Evolutionary conservation across 768 basidiomycete genomes (phyloP).

Genomic region (Cystofilobasidium ferigula): DNA sequence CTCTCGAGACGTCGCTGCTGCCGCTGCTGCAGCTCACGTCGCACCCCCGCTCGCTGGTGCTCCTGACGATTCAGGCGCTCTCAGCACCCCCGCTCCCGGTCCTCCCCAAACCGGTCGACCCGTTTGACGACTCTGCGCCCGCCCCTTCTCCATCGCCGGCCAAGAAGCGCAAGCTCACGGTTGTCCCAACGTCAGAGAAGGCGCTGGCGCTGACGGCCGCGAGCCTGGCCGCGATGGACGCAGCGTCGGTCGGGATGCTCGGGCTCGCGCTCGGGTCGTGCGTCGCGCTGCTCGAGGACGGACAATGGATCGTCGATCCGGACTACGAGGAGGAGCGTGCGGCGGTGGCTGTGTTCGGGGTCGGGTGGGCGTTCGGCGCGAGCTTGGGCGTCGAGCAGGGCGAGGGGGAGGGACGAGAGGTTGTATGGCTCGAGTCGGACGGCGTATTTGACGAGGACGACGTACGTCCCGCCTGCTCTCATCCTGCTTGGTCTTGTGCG

Average conservation of each 20-base stretch:
- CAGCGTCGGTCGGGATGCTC: constrained; percentile 16
- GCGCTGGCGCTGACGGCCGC: constrained; percentile 49
- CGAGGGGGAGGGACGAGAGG: constrained; percentile 7
- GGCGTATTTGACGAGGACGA: constrained; percentile 21
- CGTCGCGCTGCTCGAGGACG: constrained; percentile 2
- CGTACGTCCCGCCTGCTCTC: constrained; percentile 7
- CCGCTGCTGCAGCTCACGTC: constrained; percentile 56
- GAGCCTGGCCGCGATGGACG: constrained; percentile 16
- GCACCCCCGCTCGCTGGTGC: constrained; percentile 62
- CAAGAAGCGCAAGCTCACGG: background rate
- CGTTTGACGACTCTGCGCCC: background rate
- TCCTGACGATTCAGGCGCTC: constrained; percentile 63
- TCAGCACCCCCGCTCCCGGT: constrained; percentile 31
- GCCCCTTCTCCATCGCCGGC: constrained; percentile 22
- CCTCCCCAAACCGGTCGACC: constrained; percentile 7
- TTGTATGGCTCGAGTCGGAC: constrained; percentile 22
- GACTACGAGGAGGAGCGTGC: constrained; percentile 16
- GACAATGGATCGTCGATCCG: constrained; percentile 16
- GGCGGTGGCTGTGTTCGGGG: constrained; percentile 9
- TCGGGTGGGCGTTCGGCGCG: constrained; percentile 22
- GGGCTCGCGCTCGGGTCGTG: constrained; percentile 18
- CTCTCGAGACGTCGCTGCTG: constrained; percentile 50
- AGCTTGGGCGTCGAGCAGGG: constrained; percentile 1
- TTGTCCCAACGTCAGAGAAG: constrained; percentile 28
- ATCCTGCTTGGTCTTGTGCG: no score